Evolutionary conservation across 2,329 filamentous ascomycete genomes (phyloP).

Genomic region (Trichophyton verrucosum): DNA sequence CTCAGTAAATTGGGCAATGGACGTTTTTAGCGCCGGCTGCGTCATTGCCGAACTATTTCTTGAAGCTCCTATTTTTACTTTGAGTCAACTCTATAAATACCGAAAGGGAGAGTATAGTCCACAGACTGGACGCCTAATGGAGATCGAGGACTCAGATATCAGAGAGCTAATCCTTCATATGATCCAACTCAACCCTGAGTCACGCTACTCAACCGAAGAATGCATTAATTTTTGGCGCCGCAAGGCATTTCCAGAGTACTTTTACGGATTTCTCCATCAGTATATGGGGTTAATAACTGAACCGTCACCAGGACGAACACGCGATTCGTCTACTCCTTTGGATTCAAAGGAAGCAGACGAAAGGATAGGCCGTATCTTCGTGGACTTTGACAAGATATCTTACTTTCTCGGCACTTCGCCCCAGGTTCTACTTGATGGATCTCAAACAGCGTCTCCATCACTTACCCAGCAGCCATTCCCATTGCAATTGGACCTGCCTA

Average conservation of each 20-base stretch:
- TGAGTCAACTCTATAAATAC: slow-evolving; percentile 92
- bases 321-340: slow-evolving; percentile 53
- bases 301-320: slow-evolving; percentile 64
- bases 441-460: slow-evolving; percentile 22
- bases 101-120: slow-evolving; percentile 87
- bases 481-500: slow-evolving; percentile 73
- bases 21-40: slow-evolving; percentile 92
- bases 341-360: slow-evolving; percentile 84
- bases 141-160: slow-evolving; percentile 77
- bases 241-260: slow-evolving; percentile 91
- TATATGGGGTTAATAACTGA: slow-evolving; percentile 96
- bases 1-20: slow-evolving; percentile 83
- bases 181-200: slow-evolving; percentile 88
- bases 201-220: slow-evolving; percentile 83
- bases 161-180: slow-evolving; percentile 86
- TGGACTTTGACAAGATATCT: slow-evolving; percentile 95
- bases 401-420: slow-evolving; percentile 74
- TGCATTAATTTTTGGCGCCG: slow-evolving; percentile 85
- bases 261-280: slow-evolving; percentile 93
- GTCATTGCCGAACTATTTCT: slow-evolving; percentile 94
- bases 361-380: slow-evolving; percentile 81
- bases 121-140: slow-evolving; percentile 62
- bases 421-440: slow-evolving; percentile 26
- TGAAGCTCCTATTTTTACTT: slow-evolving; percentile 91
- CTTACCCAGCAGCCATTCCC: slow-evolving; percentile 43